phyloP scores from a whole-genome alignment of 371 early-diverging fungal genomes.

The Mortierella sp. region DNA sequence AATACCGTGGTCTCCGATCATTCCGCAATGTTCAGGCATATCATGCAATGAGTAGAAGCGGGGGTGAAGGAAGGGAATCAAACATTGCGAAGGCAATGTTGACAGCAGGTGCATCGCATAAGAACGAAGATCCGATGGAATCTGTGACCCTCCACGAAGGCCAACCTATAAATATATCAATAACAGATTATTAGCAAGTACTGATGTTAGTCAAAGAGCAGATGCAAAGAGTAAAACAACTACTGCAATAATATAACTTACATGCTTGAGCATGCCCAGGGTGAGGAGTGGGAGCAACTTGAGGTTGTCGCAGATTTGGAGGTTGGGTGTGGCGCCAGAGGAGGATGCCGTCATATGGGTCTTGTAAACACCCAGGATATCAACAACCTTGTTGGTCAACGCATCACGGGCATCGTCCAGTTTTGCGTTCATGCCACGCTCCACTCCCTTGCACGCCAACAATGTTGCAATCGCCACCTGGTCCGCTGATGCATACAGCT shows the following conservation, averaged over 20 bases:
- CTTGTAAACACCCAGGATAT: slow-evolving; percentile 91
- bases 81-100: slow-evolving; percentile 85
- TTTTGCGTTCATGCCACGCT: slow-evolving; percentile 87
- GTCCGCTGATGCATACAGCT: slow-evolving; percentile 88
- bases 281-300: slow-evolving; percentile 88
- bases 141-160: slow-evolving; percentile 75
- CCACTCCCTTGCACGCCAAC: slow-evolving; percentile 91
- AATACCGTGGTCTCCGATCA: slow-evolving; percentile 67
- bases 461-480: slow-evolving; percentile 87
- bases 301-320: slow-evolving; percentile 88
- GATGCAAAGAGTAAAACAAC: neutral
- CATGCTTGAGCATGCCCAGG: slow-evolving; percentile 86
- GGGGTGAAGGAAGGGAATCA: slow-evolving; percentile 80
- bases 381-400: slow-evolving; percentile 87
- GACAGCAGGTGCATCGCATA: slow-evolving; percentile 80
- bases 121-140: slow-evolving; percentile 78
- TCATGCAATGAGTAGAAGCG: slow-evolving; percentile 90
- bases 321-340: slow-evolving; percentile 83
- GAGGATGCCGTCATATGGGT: slow-evolving; percentile 79
- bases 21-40: slow-evolving; percentile 80
- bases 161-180: slow-evolving; percentile 59
- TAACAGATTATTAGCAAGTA: neutral
- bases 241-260: slow-evolving; percentile 37
- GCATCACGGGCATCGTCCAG: slow-evolving; percentile 97
- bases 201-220: neutral